Conservation (phyloP, 2,329 filamentous ascomycete species). For the Colletotrichum sp. region DNA sequence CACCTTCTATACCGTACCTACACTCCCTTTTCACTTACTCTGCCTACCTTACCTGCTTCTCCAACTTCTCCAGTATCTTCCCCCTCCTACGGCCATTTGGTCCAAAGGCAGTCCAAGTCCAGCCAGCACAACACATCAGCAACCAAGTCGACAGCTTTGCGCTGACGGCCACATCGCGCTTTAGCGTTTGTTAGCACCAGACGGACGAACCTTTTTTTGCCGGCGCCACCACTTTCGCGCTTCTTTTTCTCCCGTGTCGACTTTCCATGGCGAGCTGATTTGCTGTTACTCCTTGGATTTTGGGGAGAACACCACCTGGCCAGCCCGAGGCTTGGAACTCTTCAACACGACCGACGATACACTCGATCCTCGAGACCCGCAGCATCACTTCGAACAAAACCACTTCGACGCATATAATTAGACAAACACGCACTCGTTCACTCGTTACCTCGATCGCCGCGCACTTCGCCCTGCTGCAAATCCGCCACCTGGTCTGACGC, state of each 20-base stretch:
- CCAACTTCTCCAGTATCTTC: neutral
- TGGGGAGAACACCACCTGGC: conserved; percentile 2
- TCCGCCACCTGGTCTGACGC: conserved; percentile 1
- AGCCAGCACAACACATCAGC: neutral
- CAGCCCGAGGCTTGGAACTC: neutral
- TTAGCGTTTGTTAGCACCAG: conserved; percentile 16
- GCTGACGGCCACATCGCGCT: conserved; percentile 15
- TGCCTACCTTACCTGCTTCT: neutral
- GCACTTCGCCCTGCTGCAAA: neutral
- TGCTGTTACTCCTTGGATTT: conserved; percentile 7
- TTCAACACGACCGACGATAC: neutral
- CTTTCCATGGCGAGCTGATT: conserved; percentile 14
- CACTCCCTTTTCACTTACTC: neutral
- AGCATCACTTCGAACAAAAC: neutral
- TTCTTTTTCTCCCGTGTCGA: neutral
- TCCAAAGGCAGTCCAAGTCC: neutral
- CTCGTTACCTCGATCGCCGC: conserved; percentile 7
- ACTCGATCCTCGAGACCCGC: neutral
- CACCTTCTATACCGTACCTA: neutral
- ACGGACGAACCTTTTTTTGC: conserved; percentile 12
- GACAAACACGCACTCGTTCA: neutral
- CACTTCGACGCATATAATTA: neutral
- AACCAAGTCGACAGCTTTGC: conserved; percentile 6
- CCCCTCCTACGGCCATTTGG: neutral
- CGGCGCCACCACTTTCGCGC: conserved; percentile 16